Percentiles rank a stretch among this genome's conserved stretches.
phyloP scores from a whole-genome alignment of 495 filamentous ascomycete genomes.

The Recurvomyces mirabilis region DNA sequence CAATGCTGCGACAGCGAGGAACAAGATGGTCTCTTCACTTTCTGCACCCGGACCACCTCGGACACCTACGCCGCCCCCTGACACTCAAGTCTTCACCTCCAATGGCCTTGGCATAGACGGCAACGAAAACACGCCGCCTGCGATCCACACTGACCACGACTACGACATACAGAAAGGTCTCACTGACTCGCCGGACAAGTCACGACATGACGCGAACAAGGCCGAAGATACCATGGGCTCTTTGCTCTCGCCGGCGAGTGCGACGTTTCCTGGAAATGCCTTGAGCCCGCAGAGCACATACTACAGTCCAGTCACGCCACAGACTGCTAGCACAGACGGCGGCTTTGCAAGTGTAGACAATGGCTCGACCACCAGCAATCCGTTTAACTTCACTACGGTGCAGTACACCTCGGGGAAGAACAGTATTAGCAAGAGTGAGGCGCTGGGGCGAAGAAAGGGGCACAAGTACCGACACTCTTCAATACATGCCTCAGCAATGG shows the following conservation, averaged over 20 bases:
- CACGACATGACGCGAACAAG: not conserved
- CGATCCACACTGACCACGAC: slow-evolving; percentile 13
- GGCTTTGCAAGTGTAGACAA: slow-evolving; percentile 17
- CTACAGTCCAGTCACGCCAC: slow-evolving; percentile 36
- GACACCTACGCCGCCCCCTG: too few relatives aligned
- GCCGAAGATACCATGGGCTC: not conserved
- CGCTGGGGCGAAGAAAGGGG: slow-evolving; percentile 75
- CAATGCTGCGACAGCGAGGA: too few relatives aligned
- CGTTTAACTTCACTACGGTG: slow-evolving; percentile 85
- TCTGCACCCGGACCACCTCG: too few relatives aligned
- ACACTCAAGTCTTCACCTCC: too few relatives aligned
- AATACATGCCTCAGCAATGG: slow-evolving; percentile 64
- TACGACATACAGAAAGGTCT: slow-evolving; percentile 19
- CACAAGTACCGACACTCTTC: slow-evolving; percentile 98
- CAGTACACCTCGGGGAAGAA: slow-evolving; percentile 49
- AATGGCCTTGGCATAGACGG: slow-evolving; percentile 3
- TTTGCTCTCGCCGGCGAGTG: slow-evolving; percentile 16
- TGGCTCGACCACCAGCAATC: slow-evolving; percentile 39
- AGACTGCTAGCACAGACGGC: slow-evolving; percentile 22
- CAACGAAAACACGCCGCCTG: slow-evolving; percentile 2
- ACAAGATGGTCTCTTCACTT: too few relatives aligned
- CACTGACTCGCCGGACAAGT: slow-evolving; percentile 10
- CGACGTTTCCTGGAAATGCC: slow-evolving; percentile 2
- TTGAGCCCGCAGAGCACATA: slow-evolving; percentile 16
- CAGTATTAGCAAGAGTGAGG: slow-evolving; percentile 12